A percentile compares a stretch with the other conserved stretches of the same genome.
phyloP scores from a whole-genome alignment of 305 asterid genomes.

The Solanum hybrid region DNA sequence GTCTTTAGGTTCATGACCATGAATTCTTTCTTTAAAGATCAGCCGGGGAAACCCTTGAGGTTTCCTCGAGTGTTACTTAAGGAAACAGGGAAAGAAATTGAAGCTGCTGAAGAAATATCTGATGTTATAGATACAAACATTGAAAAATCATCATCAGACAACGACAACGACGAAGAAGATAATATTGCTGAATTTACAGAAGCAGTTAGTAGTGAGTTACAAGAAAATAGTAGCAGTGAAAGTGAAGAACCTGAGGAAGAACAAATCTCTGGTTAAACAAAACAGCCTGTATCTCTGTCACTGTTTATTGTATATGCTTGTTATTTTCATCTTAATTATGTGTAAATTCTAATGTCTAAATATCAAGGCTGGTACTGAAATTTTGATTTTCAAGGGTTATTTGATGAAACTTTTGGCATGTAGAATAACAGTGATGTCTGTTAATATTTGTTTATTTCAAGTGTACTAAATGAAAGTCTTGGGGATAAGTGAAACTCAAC shows the following conservation, averaged over 20 bases:
- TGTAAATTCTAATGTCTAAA: not conserved
- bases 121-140: not conserved
- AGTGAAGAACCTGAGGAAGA: constrained; percentile 10
- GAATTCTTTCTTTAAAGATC: constrained; percentile 58
- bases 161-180: not conserved
- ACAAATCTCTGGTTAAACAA: constrained; percentile 10
- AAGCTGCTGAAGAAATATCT: constrained; percentile 12
- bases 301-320: not conserved
- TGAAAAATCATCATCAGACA: not conserved
- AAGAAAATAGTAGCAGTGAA: not conserved
- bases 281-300: not conserved
- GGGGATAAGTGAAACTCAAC: not conserved
- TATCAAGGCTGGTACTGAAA: not conserved
- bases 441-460: not conserved
- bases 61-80: constrained; percentile 47
- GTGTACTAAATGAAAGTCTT: not conserved
- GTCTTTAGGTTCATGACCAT: constrained; percentile 71
- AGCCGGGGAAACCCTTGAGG: constrained; percentile 38
- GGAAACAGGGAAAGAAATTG: constrained; percentile 31
- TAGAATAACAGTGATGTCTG: not conserved
- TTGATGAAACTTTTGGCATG: not conserved
- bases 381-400: not conserved
- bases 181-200: not conserved
- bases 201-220: not conserved
- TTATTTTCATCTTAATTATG: not conserved